Base-by-base conservation (phyloP, 306 rosid genomes). In the Lupinus albus region DNA sequence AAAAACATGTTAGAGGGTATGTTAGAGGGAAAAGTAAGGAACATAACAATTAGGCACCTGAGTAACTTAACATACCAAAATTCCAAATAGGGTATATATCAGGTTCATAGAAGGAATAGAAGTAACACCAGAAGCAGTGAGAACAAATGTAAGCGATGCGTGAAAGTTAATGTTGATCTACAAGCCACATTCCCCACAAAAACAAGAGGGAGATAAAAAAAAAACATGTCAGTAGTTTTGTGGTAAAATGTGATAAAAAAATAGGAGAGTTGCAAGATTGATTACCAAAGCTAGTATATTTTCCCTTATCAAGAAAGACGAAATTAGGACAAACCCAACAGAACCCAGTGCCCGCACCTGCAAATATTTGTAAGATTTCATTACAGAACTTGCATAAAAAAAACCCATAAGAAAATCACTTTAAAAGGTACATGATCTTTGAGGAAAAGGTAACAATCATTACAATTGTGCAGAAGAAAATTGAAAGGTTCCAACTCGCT, bases 141-240 rank as follows among this genome's bases (percentile, higher is more conserved):
- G 86, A 70, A 90, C 71, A 78, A 83, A 84, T 35, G 99, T 80
- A 7, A 93, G 91, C 52, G 96, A 88, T 64, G 99, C 99, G 56
- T 93, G 99, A 62, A 93, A 84, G 84, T 93, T 93, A 47, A 90
- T 85, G 65, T 97, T 90, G 79, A 93, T 93, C 99, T 93, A 78
- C 90, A 80, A 62, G 75, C 14, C 56, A 35, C 74, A 38, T 8
- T 13, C 45, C 14, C 25, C 25, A 20, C 25, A 20, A 51, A 25
- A 44, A 33, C 67, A 81, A 66, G 66, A 13, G 48, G 17, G 56
- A 44, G 13, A 28, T 8, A 20, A 30, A 61, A 61, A 20, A 30
- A 61, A 61, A 39, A 14, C 25, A 11, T 6, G 32, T 51, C 4
- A 64, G 55, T 42, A 8, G 14, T 62, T 52, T 61, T 47, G 38